Base-by-base conservation (phyloP, 805 yeast species). In the Saccharomycopsis schoenii region DNA sequence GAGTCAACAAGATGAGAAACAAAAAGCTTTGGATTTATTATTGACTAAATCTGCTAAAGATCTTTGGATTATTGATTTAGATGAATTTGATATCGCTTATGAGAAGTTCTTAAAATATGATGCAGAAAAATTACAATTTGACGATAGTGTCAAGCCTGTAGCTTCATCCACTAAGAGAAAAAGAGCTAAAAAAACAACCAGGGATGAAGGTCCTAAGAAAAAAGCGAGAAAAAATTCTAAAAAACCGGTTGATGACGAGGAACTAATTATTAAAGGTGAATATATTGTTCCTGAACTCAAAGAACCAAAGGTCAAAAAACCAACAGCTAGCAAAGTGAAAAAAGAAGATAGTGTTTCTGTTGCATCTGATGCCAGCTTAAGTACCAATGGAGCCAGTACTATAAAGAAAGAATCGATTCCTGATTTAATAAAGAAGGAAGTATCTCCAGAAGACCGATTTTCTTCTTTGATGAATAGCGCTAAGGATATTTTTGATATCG, bases 31-130 rank as follows among this genome's bases (percentile, higher is more conserved):
- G 67, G 85, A 83, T 55, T 70, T 69, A 0, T 77, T 94, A 66
- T 79, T 91, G 66, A 79, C 80, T 60, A 77, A 83, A 68, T 76
- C 88, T 12, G 91, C 97, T 15, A 89, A 89, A 71, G 97, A 92
- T 71, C 75, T 94, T 60, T 94, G 99, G 99, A 80, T 76, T 62
- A 78, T 72, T 55, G 99, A 94, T 71, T 77, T 94, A 66, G 96
- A 90, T 61, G 85, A 74, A 0, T 93, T 94, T 71, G 68, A 82
- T 62, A 76, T 66, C 9, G 80, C 79, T 11, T 94, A 93, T 85
- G 79, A 84, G 1, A 74, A 79, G 61, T 91, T 89, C 71, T 73
- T 89, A 68, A 77, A 76, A 37, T 81, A 78, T 11, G 97, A 92
- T 70, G 80, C 78, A 60, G 80, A 79, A 61, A 80, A 79, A 61